phyloP scores from a whole-genome alignment of 2,329 filamentous ascomycete genomes.

The Thermochaetoides dissita region DNA sequence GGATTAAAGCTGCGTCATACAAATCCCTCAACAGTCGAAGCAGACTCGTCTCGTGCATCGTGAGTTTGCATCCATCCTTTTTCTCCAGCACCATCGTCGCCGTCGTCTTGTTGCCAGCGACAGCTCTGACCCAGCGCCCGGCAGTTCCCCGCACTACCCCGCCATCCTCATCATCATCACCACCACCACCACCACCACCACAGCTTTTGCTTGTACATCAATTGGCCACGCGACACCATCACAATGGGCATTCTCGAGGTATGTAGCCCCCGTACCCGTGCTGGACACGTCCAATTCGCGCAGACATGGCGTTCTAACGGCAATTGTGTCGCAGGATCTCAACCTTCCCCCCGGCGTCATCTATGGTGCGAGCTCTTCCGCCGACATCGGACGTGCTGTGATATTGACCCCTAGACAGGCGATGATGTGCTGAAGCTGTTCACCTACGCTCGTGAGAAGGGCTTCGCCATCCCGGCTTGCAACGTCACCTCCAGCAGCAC shows the following conservation, averaged over 20 bases:
- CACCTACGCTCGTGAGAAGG: conserved; percentile 75
- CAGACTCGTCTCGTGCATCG: background rate
- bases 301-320: too few species aligned
- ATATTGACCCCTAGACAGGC: conserved; percentile 5
- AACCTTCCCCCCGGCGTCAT: conserved; percentile 13
- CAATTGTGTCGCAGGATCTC: conserved; percentile 6
- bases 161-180: conserved; percentile 1
- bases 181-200: background rate
- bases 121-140: background rate
- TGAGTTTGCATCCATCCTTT: background rate
- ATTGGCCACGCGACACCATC: background rate
- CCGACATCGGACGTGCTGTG: conserved; percentile 5
- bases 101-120: background rate
- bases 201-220: too few species aligned
- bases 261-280: background rate
- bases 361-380: conserved; percentile 8
- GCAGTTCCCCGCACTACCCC: conserved; percentile 2
- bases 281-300: too few species aligned
- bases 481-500: conserved; percentile 88
- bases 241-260: conserved; percentile 13
- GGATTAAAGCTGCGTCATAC: conserved; percentile 9
- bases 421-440: conserved; percentile 43
- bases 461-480: conserved; percentile 79
- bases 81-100: background rate
- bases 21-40: conserved; percentile 9